Evolutionary conservation across 2,329 filamentous ascomycete genomes (phyloP), one percentile per base, ranked within the genome.

Genomic region (Pochonia chlamydosporia): DNA sequence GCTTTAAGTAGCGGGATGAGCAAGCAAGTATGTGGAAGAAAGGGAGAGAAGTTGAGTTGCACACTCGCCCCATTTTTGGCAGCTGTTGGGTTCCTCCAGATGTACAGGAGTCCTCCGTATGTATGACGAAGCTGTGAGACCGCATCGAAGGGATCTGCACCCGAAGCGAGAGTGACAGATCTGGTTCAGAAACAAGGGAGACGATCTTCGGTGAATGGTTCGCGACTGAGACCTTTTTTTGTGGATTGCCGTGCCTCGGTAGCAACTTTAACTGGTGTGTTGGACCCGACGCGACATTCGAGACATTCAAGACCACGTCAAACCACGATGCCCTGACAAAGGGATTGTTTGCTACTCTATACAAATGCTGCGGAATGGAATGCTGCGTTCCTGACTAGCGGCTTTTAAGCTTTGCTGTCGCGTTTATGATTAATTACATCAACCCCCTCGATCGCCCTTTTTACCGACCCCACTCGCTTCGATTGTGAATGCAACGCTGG

Each of bases 371-470:
- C n/a, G n/a, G n/a, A n/a, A 30, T 35, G 44, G 37, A 40, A 35
- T 41, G 37, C 18, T 21, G 35, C 20, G 44, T 46, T 41, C 44
- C 44, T 46, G 44, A 41, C 44, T 42, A 41, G 43, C 26, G 16
- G 16, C 35, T 39, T 23, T 26, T 16, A 16, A 44, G 16, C 1
- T 23, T 21, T 10, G 40, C 16, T 31, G 11, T 28, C 18, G 11
- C 23, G 7, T 26, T 16, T 42, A 5, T 16, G n/a, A n/a, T n/a
- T n/a, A n/a, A n/a, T n/a, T n/a, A n/a, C n/a, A n/a, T n/a, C n/a
- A n/a, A n/a, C 16, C 7, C 37, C 26, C 16, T 20, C 18, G 5
- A 48, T 31, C 50, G 48, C 40, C 44, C 30, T 25, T 13, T 39
- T 44, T 9, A 8, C 36, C 21, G 16, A 39, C 46, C 33, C 16